Evolutionary conservation across 1,139 yeast genomes (phyloP).

Genomic region (Geotrichum phurueaensis): DNA sequence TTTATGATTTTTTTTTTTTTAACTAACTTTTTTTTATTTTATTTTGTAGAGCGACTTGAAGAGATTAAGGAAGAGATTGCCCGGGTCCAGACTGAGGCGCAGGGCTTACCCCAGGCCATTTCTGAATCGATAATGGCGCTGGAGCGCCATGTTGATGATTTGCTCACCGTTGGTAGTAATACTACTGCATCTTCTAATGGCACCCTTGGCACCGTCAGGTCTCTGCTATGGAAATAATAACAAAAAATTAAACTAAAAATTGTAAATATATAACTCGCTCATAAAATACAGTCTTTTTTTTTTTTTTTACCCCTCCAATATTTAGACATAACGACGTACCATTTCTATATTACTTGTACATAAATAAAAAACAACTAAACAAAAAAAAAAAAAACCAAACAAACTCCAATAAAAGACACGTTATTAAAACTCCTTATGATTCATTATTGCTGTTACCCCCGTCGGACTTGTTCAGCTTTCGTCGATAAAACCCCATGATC

Average conservation of each 20-base stretch:
- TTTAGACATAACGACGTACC: no score
- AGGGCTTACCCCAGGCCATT: neutral
- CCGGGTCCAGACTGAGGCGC: neutral
- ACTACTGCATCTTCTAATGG: neutral
- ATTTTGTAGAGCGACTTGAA: neutral
- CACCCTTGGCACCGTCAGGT: neutral
- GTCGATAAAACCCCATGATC: slow-evolving; percentile 16
- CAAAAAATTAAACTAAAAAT: neutral
- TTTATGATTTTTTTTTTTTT: neutral
- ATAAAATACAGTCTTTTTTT: no score
- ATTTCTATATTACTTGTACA: no score
- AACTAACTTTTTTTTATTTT: neutral
- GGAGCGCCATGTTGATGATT: neutral
- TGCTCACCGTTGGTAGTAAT: neutral
- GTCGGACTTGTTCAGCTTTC: slow-evolving; percentile 6
- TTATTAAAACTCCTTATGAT: neutral
- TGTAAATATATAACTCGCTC: no score
- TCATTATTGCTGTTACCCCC: neutral
- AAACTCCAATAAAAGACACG: no score
- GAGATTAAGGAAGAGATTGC: neutral
- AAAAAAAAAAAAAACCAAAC: neutral
- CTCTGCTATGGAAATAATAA: neutral
- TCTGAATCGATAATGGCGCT: neutral
- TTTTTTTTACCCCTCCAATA: no score
- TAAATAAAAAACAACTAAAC: no score